phyloP scores from a whole-genome alignment of 2,329 filamentous ascomycete species.

The Samsoniella hepiali region DNA sequence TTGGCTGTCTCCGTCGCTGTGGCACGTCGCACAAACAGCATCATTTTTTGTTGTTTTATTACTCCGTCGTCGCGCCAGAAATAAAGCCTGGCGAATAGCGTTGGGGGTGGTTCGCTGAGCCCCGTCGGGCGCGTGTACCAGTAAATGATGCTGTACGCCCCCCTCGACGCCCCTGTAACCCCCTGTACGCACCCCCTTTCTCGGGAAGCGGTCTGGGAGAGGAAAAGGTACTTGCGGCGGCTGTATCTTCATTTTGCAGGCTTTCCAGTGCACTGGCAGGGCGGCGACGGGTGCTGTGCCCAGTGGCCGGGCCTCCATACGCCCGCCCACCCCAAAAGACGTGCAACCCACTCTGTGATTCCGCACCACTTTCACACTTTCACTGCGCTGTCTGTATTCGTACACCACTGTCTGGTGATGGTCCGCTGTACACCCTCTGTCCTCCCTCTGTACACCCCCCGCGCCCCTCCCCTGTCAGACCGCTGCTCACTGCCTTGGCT shows the following conservation, averaged over 20 bases:
- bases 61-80: neutral
- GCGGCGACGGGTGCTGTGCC: neutral
- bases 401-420: too few relatives aligned
- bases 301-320: neutral
- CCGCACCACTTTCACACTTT: neutral
- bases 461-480: constrained; percentile 5
- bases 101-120: neutral
- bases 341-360: constrained; percentile 15
- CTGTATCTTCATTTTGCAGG: neutral
- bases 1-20: constrained; percentile 1
- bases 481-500: constrained; percentile 11
- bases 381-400: too few relatives aligned
- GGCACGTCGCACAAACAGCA: neutral
- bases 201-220: constrained; percentile 11
- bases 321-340: neutral
- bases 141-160: neutral
- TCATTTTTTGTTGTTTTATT: neutral
- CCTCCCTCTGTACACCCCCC: neutral
- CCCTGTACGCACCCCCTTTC: constrained; percentile 6
- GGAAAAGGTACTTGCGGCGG: constrained; percentile 1
- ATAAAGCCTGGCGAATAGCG: neutral
- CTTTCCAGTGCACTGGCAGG: neutral
- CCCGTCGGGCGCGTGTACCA: neutral
- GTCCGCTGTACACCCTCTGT: neutral
- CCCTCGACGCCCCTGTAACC: neutral